These are phyloP conservation scores for Chaetomiaceae sp. DNA, from an alignment of 2,329 filamentous ascomycete genomes.

Conservation along the genomic window DNA sequence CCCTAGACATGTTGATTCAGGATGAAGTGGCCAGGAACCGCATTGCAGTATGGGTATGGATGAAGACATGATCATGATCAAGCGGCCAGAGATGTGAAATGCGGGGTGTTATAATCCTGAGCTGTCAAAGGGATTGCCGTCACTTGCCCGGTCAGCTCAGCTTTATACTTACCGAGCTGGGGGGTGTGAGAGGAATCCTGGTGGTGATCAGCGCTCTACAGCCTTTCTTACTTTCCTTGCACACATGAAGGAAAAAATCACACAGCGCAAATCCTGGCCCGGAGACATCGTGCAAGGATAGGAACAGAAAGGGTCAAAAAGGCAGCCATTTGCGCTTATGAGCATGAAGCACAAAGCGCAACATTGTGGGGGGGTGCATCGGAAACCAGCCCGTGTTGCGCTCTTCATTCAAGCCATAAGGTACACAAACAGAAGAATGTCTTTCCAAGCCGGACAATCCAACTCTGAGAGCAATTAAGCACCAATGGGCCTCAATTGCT, in stretches of 20 bases:
- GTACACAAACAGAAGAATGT: too few relatives aligned
- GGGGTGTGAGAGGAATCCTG: neutral
- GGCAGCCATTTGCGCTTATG: neutral
- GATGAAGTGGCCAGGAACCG: too few relatives aligned
- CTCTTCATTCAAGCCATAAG: too few relatives aligned
- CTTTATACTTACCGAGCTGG: neutral
- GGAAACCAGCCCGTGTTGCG: too few relatives aligned
- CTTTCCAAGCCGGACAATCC: too few relatives aligned
- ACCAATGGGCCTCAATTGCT: too few relatives aligned
- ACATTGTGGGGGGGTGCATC: neutral
- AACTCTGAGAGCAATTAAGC: too few relatives aligned
- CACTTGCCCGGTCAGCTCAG: neutral
- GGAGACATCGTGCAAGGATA: too few relatives aligned
- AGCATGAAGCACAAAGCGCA: neutral
- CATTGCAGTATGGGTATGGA: neutral
- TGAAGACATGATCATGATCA: neutral
- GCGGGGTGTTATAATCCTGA: constrained; percentile 1
- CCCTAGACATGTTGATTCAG: neutral
- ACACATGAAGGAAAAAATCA: too few relatives aligned
- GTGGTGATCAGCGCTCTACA: neutral
- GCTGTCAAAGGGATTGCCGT: neutral
- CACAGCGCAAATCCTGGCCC: too few relatives aligned
- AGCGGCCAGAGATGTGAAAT: neutral
- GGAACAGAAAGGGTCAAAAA: too few relatives aligned
- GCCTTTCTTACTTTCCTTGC: neutral